Evolutionary conservation across 352 stramenopile species (phyloP).

Genomic region (Globisporangium emineosum): DNA sequence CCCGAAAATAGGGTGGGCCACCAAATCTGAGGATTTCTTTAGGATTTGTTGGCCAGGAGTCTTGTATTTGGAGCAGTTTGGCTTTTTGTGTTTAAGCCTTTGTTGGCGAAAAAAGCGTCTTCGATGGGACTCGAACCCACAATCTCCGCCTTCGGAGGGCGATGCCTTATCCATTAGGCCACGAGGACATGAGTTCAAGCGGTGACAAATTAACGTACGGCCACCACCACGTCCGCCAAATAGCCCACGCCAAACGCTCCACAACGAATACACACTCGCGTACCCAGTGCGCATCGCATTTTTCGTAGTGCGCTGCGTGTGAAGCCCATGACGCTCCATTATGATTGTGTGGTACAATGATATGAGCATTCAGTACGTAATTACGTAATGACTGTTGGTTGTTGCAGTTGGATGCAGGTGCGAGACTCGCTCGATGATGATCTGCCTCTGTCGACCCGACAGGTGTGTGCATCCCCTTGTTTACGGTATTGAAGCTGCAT

Average conservation of each 20-base stretch:
- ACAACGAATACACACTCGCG: not conserved
- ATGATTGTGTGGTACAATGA: not conserved
- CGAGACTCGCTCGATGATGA: not conserved
- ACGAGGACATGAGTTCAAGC: not conserved
- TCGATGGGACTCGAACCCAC: slow-evolving; percentile 23
- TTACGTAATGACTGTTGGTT: no score
- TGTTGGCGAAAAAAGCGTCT: slow-evolving; percentile 11
- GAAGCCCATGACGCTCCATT: not conserved
- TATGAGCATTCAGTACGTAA: no score
- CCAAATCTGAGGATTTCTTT: not conserved
- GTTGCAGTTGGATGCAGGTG: not conserved
- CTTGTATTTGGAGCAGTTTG: not conserved
- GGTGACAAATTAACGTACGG: not conserved
- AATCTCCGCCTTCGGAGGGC: slow-evolving; percentile 24
- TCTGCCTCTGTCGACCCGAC: not conserved
- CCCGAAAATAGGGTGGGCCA: not conserved
- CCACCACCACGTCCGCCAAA: not conserved
- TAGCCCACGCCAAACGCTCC: not conserved
- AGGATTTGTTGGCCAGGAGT: not conserved
- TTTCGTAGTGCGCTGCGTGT: not conserved
- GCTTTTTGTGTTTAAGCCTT: not conserved
- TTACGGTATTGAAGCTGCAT: not conserved
- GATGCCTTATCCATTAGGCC: slow-evolving; percentile 22
- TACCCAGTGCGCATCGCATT: not conserved
- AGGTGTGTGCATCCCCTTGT: not conserved